Base-by-base conservation (phyloP, 2,329 filamentous ascomycete genomes). In the Zymoseptoria crescenta region DNA sequence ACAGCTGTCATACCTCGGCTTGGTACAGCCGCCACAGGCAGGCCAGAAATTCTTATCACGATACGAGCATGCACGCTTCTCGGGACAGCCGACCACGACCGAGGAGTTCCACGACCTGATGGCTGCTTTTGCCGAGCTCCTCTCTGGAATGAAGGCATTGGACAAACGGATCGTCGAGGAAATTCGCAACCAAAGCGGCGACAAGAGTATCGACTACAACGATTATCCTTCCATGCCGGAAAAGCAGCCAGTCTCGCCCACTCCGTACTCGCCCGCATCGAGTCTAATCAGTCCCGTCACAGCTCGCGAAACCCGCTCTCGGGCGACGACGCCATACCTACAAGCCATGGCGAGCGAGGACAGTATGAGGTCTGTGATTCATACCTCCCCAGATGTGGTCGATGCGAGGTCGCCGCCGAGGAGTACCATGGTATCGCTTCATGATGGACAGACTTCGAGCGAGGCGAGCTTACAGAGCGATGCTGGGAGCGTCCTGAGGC, bases 51-150 rank as follows among this genome's bases (percentile, higher is more conserved):
- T 97, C 70, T 75, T 96, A 20, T 74, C 80, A 1, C 77, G 83
- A 20, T 99, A 96, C 74, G 94, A 97, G 75, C 79, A 83, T 59
- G 91, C 91, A 2, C 86, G 93, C 49, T 99, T 96, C 75, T 92
- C 89, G 1, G 83, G 82, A 0, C 77, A 79, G 4, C 82, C 87
- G 0, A 77, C 96, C 3, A 81, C 83, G 2, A 87, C 92, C 65
- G 69, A 75, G 0, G 81, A 87, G 55, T 97, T 99, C 71, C 81
- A 88, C 45, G 76, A 81, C 21, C 77, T 96, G 29, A 96, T 96
- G 91, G 82, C 85, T 58, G 79, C 89, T 27, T 96, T 97, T 73
- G 88, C 92, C 1, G 84, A 88, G 56, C 77, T 97, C 0, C 77
- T 97, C 13, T 84, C 88, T 56, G 82, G 81, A 19, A 96, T 97